Evolutionary conservation across 1,139 yeast species (phyloP).

Genomic region (Blastobotrys apis): DNA sequence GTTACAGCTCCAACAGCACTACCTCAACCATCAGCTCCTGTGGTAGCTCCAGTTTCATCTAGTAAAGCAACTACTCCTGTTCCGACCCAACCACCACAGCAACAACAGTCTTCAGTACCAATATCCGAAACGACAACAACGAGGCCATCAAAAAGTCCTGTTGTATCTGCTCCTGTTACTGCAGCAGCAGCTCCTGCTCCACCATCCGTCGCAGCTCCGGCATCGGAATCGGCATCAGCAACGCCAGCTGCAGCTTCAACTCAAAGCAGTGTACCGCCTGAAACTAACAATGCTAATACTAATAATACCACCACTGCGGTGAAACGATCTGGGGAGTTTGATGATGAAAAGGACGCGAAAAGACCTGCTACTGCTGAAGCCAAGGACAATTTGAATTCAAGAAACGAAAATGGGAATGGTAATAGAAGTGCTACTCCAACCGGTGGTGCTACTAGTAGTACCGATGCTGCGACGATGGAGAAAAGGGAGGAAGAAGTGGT

Average conservation of each 20-base stretch:
- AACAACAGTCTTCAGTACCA: too few species aligned
- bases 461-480: slow-evolving; percentile 8
- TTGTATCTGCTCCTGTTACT: background rate
- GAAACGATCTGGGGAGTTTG: slow-evolving; percentile 17
- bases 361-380: slow-evolving; percentile 16
- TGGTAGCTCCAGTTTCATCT: background rate
- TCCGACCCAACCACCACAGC: slow-evolving; percentile 13
- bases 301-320: slow-evolving; percentile 10
- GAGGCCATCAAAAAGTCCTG: background rate
- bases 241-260: slow-evolving; percentile 5
- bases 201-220: slow-evolving; percentile 11
- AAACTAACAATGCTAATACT: too few species aligned
- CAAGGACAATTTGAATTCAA: slow-evolving; percentile 12
- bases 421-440: slow-evolving; percentile 1
- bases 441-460: background rate
- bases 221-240: background rate
- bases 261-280: background rate
- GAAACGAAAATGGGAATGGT: slow-evolving; percentile 3
- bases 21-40: slow-evolving; percentile 14
- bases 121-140: too few species aligned
- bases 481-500: slow-evolving; percentile 25
- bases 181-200: slow-evolving; percentile 14
- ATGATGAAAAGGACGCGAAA: slow-evolving; percentile 16
- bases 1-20: slow-evolving; percentile 11
- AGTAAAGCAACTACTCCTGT: background rate